Conservation (phyloP, 2,329 filamentous ascomycete genomes). For the Pseudogymnoascus sp. region DNA sequence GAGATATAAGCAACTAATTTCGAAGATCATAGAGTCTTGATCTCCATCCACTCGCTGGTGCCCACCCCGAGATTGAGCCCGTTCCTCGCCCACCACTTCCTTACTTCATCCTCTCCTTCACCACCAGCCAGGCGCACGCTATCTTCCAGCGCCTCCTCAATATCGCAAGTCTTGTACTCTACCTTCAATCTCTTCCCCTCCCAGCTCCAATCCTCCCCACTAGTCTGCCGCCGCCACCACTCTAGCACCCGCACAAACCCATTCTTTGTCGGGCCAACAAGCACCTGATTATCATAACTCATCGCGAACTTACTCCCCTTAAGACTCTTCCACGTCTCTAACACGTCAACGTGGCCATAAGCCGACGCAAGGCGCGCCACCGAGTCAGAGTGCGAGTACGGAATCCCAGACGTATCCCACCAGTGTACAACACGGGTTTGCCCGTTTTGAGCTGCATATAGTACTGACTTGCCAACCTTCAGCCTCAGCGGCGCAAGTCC, state of each 20-base stretch:
- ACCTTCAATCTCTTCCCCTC: slow-evolving; percentile 57
- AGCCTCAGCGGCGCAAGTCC: slow-evolving; percentile 40
- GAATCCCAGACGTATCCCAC: slow-evolving; percentile 78
- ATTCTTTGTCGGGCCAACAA: slow-evolving; percentile 80
- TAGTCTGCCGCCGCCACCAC: slow-evolving; percentile 75
- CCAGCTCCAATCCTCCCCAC: slow-evolving; percentile 41
- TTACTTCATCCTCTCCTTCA: slow-evolving; percentile 59
- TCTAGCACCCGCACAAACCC: slow-evolving; percentile 77
- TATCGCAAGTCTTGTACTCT: slow-evolving; percentile 90
- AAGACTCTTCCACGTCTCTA: slow-evolving; percentile 72
- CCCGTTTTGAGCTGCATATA: slow-evolving; percentile 76
- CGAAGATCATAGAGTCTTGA: slow-evolving; percentile 44
- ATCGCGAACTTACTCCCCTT: slow-evolving; percentile 56
- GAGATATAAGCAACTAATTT: neutral
- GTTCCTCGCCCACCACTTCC: slow-evolving; percentile 78
- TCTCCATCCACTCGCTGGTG: slow-evolving; percentile 65
- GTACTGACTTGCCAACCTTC: slow-evolving; percentile 76
- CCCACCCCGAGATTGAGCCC: slow-evolving; percentile 60
- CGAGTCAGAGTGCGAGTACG: slow-evolving; percentile 69
- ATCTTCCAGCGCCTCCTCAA: slow-evolving; percentile 89
- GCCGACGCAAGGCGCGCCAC: slow-evolving; percentile 78
- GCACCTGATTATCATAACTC: slow-evolving; percentile 72
- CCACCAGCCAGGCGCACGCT: slow-evolving; percentile 53
- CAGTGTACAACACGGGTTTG: slow-evolving; percentile 70
- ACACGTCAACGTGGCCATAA: slow-evolving; percentile 73